Base-by-base conservation (phyloP, 108 stramenopile species). In the Pseudonitzschia pungens region DNA sequence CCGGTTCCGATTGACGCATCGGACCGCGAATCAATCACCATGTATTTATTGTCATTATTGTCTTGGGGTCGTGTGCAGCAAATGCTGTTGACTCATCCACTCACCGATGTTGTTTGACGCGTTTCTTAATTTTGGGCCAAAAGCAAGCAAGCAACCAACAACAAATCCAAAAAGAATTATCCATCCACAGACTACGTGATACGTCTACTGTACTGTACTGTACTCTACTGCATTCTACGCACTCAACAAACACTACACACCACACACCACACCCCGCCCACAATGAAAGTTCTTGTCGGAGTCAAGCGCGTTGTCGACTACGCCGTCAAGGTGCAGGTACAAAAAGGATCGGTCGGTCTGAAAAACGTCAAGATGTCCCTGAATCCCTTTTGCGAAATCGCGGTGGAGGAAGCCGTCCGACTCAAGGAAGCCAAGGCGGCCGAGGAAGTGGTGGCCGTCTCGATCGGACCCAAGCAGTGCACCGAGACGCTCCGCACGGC, bases 381-480 rank as follows among this genome's bases (percentile, higher is more conserved):
- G 95, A 99, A 99, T 80, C 99, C 99, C n/a, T 99, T 99, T 80
- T 99, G 99, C 79, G 98, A 99, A 83, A 96, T 98, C 72, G 93
- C 92, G 58, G 78, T 93, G 42, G 99, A 99, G 88, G 98, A 99
- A 75, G 98, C 97, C 55, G 94, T 99, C 45, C 96, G 95, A 27
- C 79, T 98, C 69, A 99, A 99, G 87, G 97, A 97, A 66, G 29
- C 58, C 59, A 90, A 86, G 81, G 77, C 74, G 42, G 97, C 96
- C 27, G 80, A 84, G 4, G 97, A 98, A 74, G 88, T 99, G 27
- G 85, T 99, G 42, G 99, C 97, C 9, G 90, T 99, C 2, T 93
- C 93, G 48, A 86, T 99, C 65, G 99, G 99, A 31, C 98, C 98
- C 48, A 99, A 99, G 84, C 94, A 96, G 33, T 94, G 96, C 54